Evolutionary conservation across 179 eudicot genomes (phyloP).

Genomic region (Spinacia oleracea): DNA sequence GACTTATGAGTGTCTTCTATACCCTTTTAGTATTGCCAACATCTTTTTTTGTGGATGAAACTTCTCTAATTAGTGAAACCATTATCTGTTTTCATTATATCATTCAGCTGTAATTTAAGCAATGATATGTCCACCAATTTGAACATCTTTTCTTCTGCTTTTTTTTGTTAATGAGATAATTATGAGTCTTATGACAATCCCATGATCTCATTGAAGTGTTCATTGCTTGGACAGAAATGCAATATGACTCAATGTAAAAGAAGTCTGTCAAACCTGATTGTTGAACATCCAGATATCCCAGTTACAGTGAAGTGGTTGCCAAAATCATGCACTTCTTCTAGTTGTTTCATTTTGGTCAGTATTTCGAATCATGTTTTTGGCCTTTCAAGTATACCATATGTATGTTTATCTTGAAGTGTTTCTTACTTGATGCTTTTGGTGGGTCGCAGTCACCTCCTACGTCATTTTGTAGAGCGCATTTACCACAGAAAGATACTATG

Average conservation of each 20-base stretch:
- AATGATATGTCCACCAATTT: too few species aligned
- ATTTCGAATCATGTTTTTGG: background rate
- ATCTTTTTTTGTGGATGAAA: too few species aligned
- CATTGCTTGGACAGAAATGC: constrained; percentile 18
- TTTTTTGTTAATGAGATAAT: background rate
- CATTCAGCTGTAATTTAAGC: too few species aligned
- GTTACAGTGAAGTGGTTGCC: constrained; percentile 39
- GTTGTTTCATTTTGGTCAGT: constrained; percentile 49
- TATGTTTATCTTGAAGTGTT: background rate
- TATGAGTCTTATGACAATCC: background rate
- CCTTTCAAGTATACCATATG: background rate
- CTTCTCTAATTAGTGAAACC: too few species aligned
- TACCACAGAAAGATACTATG: constrained; percentile 15
- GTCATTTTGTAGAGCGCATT: constrained; percentile 18
- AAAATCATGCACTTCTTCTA: constrained; percentile 45
- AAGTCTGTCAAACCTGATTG: constrained; percentile 29
- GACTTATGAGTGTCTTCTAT: background rate
- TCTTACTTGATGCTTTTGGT: background rate
- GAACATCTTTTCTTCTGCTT: too few species aligned
- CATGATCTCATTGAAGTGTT: background rate
- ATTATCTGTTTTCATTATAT: too few species aligned
- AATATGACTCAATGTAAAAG: constrained; percentile 30
- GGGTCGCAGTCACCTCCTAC: constrained; percentile 17
- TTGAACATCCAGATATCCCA: constrained; percentile 43
- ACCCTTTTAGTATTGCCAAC: too few species aligned